Base-by-base conservation (phyloP, 768 basidiomycete genomes). In the Agrocybe praecox region DNA sequence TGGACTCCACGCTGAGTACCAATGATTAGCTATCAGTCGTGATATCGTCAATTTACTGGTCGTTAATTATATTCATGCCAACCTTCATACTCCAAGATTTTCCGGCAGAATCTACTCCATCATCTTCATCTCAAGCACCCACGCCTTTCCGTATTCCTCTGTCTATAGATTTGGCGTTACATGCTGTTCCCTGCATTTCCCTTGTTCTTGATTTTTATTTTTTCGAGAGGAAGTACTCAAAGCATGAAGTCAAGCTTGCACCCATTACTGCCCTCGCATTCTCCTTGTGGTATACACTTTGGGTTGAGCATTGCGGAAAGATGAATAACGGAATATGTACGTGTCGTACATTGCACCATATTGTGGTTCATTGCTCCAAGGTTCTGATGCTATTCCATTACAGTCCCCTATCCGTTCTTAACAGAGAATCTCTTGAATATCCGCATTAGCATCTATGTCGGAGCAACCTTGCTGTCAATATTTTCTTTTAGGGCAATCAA, bases 321-420 rank as follows among this genome's bases (percentile, higher is more conserved):
- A 78, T 74, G 67, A 92, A 90, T 58, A 92, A 90, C 58, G 83
- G 82, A 6, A 67, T 65, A 2, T 91, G 88, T 90, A 59, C 71
- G 86, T 80, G n/a, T 17, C 8, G 43, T 23, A 49, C 18, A 43
- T 14, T 34, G 6, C 45, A 14, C 26, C 26, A 29, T 29, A 5
- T 29, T 9, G n/a, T n/a, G n/a, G n/a, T 10, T 55, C 10, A n/a
- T 45, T 14, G 23, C 19, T 26, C 23, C n/a, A 24, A 45, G 24
- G 36, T 42, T 49, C 15, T 64, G 50, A 29, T 34, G 19, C 18
- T 34, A 40, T 15, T 40, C 29, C n/a, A 15, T 19, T 19, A 5
- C 54, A 90, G 89, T 92, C 74, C 90, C 92, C 23, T 94, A 94
- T 71, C 92, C 92, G 0, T 94, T 94, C 74, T 75, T 94, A 56